Evolutionary conservation across 129 eudicot species (phyloP).

Genomic region (Deinandra increscens): DNA sequence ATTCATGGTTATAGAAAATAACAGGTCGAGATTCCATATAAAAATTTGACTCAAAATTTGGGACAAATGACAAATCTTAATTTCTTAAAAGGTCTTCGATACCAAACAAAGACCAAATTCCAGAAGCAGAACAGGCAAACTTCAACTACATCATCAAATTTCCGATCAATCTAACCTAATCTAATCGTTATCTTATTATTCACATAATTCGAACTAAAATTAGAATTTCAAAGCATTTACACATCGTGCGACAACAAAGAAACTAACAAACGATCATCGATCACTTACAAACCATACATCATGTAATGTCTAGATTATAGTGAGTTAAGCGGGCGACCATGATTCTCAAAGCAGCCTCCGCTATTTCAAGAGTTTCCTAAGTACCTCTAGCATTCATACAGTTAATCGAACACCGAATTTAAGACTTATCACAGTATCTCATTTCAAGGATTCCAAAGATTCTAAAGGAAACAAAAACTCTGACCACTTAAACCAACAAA

Average conservation of each 20-base stretch:
- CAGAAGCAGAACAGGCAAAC: background rate
- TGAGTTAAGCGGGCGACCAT: no score
- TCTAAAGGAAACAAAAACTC: background rate
- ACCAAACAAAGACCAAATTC: background rate
- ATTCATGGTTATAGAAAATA: no score
- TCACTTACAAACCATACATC: no score
- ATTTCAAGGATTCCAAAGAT: background rate
- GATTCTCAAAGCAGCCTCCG: no score
- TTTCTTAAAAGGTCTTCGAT: no score
- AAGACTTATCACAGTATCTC: background rate
- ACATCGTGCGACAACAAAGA: background rate
- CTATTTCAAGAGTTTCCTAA: no score
- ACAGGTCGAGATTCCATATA: no score
- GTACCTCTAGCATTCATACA: background rate
- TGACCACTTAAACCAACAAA: slow-evolving; percentile 9
- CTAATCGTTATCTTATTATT: background rate
- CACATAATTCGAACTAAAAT: background rate
- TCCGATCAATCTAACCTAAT: background rate
- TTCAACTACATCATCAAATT: slow-evolving; percentile 16
- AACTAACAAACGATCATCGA: slow-evolving; percentile 13
- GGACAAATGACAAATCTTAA: no score
- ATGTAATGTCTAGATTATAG: no score
- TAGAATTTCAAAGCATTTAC: background rate
- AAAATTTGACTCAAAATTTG: no score
- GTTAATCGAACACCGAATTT: background rate